A percentile compares a stretch with the other conserved stretches of the same genome.
These are phyloP conservation scores for Fusarium fracticaudum DNA, from an alignment of 2,329 filamentous ascomycete species.

Conservation along the genomic window DNA sequence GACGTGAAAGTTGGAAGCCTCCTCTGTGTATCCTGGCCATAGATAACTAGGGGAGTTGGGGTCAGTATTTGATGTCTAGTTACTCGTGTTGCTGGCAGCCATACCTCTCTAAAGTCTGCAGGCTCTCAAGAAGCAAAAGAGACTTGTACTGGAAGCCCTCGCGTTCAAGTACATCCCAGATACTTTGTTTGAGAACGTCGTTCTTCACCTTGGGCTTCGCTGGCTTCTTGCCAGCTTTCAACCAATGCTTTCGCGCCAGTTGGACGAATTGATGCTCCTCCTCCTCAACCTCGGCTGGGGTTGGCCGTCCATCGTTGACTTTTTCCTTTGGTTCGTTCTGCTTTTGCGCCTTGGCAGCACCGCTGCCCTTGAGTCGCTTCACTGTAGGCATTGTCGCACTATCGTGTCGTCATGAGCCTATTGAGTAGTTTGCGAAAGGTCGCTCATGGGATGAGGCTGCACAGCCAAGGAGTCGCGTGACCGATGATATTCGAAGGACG, in stretches of 20 bases:
- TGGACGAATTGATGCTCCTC: slow-evolving; percentile 78
- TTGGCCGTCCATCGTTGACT: slow-evolving; percentile 53
- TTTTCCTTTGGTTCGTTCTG: slow-evolving; percentile 51
- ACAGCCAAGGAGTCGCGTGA: slow-evolving; percentile 17
- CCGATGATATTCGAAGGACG: slow-evolving; percentile 11
- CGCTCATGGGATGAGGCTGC: slow-evolving; percentile 12
- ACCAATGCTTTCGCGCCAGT: slow-evolving; percentile 86
- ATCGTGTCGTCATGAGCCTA: slow-evolving; percentile 38
- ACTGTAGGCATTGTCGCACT: slow-evolving; percentile 62
- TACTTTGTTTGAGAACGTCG: slow-evolving; percentile 83
- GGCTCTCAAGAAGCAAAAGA: slow-evolving; percentile 84
- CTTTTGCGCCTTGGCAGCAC: slow-evolving; percentile 52
- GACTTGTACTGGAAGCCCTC: slow-evolving; percentile 81
- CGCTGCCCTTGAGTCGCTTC: slow-evolving; percentile 67
- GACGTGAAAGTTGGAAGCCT: slow-evolving; percentile 91
- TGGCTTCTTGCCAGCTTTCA: slow-evolving; percentile 69
- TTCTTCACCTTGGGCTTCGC: slow-evolving; percentile 80
- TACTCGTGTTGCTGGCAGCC: neutral
- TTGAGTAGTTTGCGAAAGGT: neutral
- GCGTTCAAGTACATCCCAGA: slow-evolving; percentile 89
- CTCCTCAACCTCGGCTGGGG: slow-evolving; percentile 75
- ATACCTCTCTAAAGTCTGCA: slow-evolving; percentile 88
- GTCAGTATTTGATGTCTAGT: slow-evolving; percentile 42
- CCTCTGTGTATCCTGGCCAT: slow-evolving; percentile 91
- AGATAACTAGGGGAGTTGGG: slow-evolving; percentile 71